Evolutionary conservation across 257 asterid genomes (phyloP), one percentile per base, ranked within the genome.

Genomic region (Lithospermum erythrorhizon): DNA sequence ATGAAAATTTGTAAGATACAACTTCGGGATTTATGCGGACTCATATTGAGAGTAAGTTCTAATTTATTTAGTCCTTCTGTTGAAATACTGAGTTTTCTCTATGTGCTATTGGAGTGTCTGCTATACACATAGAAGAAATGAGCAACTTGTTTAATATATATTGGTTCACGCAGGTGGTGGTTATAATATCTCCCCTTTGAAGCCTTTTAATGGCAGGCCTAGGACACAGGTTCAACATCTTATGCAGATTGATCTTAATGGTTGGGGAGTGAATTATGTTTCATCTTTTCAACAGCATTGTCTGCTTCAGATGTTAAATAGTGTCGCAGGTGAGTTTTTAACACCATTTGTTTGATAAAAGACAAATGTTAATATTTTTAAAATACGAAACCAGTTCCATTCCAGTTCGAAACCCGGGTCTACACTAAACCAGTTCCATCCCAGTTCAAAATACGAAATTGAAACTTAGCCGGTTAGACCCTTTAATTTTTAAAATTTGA

Each of bases 221-320:
- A 77, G 96, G 73, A 78, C 98, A 67, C 96, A 86, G 81, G 96
- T 90, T 63, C 98, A 90, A 81, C 96, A 90, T 85, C 96, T 90
- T 72, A 87, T 87, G 91, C 98, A 90, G 74, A 87, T 87, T 69
- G 96, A 90, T 79, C 75, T 87, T 53, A 87, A 87, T 78, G 98
- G 98, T 66, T 89, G 99, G 97, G 96, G 91, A 71, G 94, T 89
- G 56, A 91, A 93, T 58, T 93, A 86, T 75, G 49, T 87, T 64
- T 70, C 97, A 45, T 82, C 89, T 58, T 93, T 84, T 80, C 99
- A 93, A 78, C 99, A 93, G 62, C 84, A 89, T 72, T 93, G 97
- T 72, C 87, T 89, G 66, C 94, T 89, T 76, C 97, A 89, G 75
- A 93, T 93, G 95, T 77, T 93, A 75, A 89, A 87, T 68, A 80